Percentiles rank a stretch among this genome's conserved stretches.
Conservation (phyloP, 2,329 filamentous ascomycete genomes). For the Myriangium duriaei region DNA sequence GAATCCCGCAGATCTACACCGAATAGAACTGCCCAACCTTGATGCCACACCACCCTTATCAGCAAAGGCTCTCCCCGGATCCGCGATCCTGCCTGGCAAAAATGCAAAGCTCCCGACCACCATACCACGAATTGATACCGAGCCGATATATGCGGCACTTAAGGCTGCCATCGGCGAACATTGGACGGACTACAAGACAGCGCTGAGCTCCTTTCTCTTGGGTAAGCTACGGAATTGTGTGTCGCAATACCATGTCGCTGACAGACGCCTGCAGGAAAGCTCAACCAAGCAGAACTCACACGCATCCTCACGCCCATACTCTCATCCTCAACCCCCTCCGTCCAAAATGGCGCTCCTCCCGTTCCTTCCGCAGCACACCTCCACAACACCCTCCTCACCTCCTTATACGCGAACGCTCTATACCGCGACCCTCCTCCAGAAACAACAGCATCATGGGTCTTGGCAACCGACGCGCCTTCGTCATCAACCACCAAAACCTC, state of each 20-base stretch:
- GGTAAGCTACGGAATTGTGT: too few species aligned
- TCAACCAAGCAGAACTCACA: conserved; percentile 49
- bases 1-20: conserved; percentile 23
- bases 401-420: conserved; percentile 46
- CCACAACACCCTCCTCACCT: conserved; percentile 49
- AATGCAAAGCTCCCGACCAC: conserved; percentile 29
- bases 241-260: background rate
- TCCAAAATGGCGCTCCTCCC: conserved; percentile 26
- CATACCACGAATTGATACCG: conserved; percentile 50
- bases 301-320: conserved; percentile 45
- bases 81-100: conserved; percentile 24
- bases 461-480: conserved; percentile 59
- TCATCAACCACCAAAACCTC: conserved; percentile 43
- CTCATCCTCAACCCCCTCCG: conserved; percentile 33
- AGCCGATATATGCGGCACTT: conserved; percentile 49
- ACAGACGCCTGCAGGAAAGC: conserved; percentile 31
- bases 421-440: conserved; percentile 45
- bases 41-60: conserved; percentile 14
- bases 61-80: conserved; percentile 17
- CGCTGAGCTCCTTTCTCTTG: conserved; percentile 44
- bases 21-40: conserved; percentile 13
- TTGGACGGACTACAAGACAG: conserved; percentile 49
- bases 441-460: conserved; percentile 52
- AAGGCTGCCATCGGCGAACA: conserved; percentile 47
- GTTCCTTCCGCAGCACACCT: conserved; percentile 31